These are phyloP conservation scores for Ehretia macrophylla DNA, from an alignment of 257 asterid genomes.

Conservation along the genomic window DNA sequence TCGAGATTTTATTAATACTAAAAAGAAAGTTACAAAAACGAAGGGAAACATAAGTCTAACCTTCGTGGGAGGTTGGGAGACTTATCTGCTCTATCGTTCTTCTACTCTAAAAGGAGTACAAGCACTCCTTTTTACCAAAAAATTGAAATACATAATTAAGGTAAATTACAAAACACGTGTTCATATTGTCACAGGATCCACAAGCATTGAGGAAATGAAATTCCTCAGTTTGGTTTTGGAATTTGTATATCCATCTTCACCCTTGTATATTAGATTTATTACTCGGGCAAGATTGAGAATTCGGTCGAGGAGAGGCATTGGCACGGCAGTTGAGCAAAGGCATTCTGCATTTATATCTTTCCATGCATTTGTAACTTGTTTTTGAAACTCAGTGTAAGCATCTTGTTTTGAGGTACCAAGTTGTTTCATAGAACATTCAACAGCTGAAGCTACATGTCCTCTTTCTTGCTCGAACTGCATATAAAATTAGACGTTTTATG, in stretches of 20 bases:
- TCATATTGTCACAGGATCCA: conserved; percentile 11
- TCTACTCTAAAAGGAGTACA: too few relatives aligned
- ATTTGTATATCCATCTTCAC: conserved; percentile 22
- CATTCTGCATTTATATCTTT: conserved; percentile 24
- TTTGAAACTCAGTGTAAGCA: conserved; percentile 9
- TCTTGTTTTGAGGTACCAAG: conserved; percentile 14
- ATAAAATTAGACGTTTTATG: too few relatives aligned
- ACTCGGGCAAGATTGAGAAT: conserved; percentile 16
- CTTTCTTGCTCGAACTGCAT: conserved; percentile 8
- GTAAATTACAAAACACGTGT: too few relatives aligned
- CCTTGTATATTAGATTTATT: conserved; percentile 12
- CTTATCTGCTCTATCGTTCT: too few relatives aligned
- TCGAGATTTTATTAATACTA: too few relatives aligned
- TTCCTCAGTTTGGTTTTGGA: conserved; percentile 13
- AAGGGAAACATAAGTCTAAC: too few relatives aligned
- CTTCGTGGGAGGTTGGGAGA: too few relatives aligned
- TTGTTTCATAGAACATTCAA: conserved; percentile 31
- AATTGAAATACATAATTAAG: too few relatives aligned
- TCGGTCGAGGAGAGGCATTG: conserved; percentile 7
- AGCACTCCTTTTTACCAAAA: too few relatives aligned
- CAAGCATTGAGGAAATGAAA: conserved; percentile 4
- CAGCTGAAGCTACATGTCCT: conserved; percentile 6
- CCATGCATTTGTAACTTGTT: conserved; percentile 16
- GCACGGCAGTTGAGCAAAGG: conserved; percentile 4
- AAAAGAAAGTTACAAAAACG: too few relatives aligned